Percentiles rank a stretch among this genome's conserved stretches.
phyloP scores from a whole-genome alignment of 257 asterid species.

The Asclepias syriaca region DNA sequence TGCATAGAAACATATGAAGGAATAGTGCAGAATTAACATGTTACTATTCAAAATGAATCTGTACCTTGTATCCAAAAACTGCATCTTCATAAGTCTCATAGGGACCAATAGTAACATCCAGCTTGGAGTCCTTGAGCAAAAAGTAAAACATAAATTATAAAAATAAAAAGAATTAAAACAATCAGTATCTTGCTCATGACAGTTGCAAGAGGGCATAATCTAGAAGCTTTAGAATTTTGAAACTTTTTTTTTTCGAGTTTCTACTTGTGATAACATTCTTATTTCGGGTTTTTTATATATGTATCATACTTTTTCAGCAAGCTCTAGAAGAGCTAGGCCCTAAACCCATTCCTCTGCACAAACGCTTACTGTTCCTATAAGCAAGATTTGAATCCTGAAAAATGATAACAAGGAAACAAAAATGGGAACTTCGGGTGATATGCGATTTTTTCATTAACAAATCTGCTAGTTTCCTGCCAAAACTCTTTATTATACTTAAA shows the following conservation, averaged over 20 bases:
- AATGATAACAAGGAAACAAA: background rate
- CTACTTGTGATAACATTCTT: background rate
- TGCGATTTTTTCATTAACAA: background rate
- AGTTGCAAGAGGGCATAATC: background rate
- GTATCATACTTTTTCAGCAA: background rate
- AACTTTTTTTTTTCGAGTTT: background rate
- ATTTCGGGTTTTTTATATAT: background rate
- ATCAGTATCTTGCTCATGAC: background rate
- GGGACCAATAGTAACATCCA: constrained; percentile 94
- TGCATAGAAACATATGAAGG: background rate
- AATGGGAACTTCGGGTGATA: background rate
- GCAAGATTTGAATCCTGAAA: background rate
- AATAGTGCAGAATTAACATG: background rate
- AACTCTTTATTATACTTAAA: background rate
- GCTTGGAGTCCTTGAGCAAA: constrained; percentile 70
- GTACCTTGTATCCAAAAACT: constrained; percentile 93
- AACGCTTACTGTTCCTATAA: background rate
- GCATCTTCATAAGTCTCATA: constrained; percentile 96
- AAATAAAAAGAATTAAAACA: background rate
- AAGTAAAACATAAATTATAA: constrained; percentile 7
- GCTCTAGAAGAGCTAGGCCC: background rate
- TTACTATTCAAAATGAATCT: background rate
- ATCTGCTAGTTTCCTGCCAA: background rate
- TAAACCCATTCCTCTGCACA: background rate
- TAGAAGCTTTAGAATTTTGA: background rate